phyloP scores from a whole-genome alignment of 768 basidiomycete species.

The Rhodotorula kratochvilovae region DNA sequence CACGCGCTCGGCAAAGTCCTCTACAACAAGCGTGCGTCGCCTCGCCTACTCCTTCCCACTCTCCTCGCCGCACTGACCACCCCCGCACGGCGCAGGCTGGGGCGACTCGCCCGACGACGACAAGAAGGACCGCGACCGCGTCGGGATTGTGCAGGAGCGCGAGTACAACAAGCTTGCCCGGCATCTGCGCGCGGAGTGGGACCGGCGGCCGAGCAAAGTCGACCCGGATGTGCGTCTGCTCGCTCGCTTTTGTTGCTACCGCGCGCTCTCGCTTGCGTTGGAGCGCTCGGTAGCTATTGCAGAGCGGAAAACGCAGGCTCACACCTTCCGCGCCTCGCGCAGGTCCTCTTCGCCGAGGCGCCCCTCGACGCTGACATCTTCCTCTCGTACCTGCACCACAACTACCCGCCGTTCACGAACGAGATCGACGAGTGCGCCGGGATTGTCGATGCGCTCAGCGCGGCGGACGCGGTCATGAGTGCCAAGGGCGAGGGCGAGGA shows the following conservation, averaged over 20 bases:
- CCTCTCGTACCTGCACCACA: slow-evolving; percentile 87
- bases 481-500: slow-evolving; percentile 30
- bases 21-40: slow-evolving; percentile 86
- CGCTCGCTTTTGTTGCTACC: no score
- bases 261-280: neutral
- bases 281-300: neutral
- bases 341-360: slow-evolving; percentile 74
- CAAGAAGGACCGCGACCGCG: slow-evolving; percentile 39
- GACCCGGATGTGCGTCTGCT: slow-evolving; percentile 43
- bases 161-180: slow-evolving; percentile 32
- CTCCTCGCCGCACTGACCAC: neutral
- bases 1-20: slow-evolving; percentile 88
- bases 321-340: neutral
- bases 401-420: slow-evolving; percentile 77
- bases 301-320: neutral
- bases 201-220: slow-evolving; percentile 39
- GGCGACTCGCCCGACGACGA: slow-evolving; percentile 39
- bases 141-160: slow-evolving; percentile 15
- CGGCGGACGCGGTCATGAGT: slow-evolving; percentile 59
- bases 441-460: slow-evolving; percentile 70
- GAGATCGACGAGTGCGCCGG: slow-evolving; percentile 69
- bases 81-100: slow-evolving; percentile 36
- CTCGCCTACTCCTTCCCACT: no score
- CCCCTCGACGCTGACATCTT: slow-evolving; percentile 88
- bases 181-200: slow-evolving; percentile 35